phyloP scores from a whole-genome alignment of 768 basidiomycete genomes.

The Hortiboletus flavorubellus region DNA sequence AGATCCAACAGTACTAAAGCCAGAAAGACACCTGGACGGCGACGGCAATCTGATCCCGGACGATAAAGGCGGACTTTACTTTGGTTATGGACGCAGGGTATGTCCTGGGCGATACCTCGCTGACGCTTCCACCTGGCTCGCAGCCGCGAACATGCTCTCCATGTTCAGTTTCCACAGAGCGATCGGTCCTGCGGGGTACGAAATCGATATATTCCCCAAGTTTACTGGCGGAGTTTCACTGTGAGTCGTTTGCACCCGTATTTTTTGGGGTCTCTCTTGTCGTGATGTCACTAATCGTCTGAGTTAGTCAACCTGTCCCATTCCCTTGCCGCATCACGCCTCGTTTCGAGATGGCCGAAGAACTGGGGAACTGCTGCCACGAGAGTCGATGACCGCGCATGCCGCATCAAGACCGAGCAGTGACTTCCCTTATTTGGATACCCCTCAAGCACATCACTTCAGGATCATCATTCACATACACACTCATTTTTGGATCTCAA shows the following conservation, averaged over 20 bases:
- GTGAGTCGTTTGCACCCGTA: constrained; percentile 5
- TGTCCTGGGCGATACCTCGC: constrained; percentile 24
- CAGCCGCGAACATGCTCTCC: constrained; percentile 16
- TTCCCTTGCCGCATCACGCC: constrained; percentile 20
- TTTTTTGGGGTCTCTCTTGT: background rate
- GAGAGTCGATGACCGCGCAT: no score
- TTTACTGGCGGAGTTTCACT: constrained; percentile 13
- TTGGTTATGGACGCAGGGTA: constrained; percentile 33
- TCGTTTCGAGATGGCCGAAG: constrained; percentile 11
- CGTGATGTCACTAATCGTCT: background rate
- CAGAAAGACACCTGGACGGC: constrained; percentile 30
- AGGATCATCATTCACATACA: no score
- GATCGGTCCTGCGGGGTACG: constrained; percentile 20
- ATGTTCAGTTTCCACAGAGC: constrained; percentile 22
- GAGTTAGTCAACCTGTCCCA: constrained; percentile 12
- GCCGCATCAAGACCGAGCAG: no score
- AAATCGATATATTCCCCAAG: constrained; percentile 20
- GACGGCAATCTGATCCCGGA: constrained; percentile 20
- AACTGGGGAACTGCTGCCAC: background rate
- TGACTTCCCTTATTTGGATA: no score
- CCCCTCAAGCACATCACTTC: no score
- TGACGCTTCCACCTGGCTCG: constrained; percentile 18
- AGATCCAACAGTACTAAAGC: constrained; percentile 32
- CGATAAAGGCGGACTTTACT: constrained; percentile 24
- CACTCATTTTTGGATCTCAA: no score